Conservation (phyloP, 2,329 filamentous ascomycete species). For the Cadophora gregata region DNA sequence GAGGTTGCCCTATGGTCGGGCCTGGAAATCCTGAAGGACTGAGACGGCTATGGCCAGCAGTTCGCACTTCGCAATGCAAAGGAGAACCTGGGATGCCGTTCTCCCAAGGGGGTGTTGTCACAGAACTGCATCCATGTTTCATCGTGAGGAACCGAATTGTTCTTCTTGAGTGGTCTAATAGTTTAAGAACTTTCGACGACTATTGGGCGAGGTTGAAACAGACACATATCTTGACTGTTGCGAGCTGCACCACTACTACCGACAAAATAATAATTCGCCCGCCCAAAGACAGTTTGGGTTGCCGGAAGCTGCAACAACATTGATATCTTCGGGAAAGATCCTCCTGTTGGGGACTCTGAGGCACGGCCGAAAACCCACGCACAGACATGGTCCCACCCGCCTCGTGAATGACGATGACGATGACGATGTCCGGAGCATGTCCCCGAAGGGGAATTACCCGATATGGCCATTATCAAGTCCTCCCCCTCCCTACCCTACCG, state of each 20-base stretch:
- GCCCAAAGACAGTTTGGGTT: not conserved
- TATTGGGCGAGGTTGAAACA: not conserved
- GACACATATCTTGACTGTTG: not conserved
- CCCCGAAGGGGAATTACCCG: slow-evolving; percentile 1
- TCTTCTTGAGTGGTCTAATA: not conserved
- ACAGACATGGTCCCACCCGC: slow-evolving; percentile 7
- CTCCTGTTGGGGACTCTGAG: not conserved
- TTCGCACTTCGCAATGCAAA: not conserved
- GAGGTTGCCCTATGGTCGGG: not conserved
- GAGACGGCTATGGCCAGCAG: slow-evolving; percentile 13
- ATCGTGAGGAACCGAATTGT: not conserved
- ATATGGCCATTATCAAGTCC: slow-evolving; percentile 1
- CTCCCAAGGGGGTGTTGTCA: not conserved
- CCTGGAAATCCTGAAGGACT: not conserved
- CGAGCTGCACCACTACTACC: not conserved
- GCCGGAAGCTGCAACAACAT: slow-evolving; percentile 7
- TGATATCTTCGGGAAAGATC: not conserved
- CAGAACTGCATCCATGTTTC: not conserved
- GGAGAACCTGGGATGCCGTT: not conserved
- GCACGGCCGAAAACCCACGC: not conserved
- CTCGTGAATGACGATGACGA: slow-evolving; percentile 1
- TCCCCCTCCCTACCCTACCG: not conserved
- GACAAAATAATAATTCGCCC: not conserved
- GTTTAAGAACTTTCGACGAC: not conserved
- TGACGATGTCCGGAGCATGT: slow-evolving; percentile 3